A percentile compares a stretch with the other conserved stretches of the same genome.
phyloP scores from a whole-genome alignment of 148 eudicot genomes.

The Agrostemma githago region DNA sequence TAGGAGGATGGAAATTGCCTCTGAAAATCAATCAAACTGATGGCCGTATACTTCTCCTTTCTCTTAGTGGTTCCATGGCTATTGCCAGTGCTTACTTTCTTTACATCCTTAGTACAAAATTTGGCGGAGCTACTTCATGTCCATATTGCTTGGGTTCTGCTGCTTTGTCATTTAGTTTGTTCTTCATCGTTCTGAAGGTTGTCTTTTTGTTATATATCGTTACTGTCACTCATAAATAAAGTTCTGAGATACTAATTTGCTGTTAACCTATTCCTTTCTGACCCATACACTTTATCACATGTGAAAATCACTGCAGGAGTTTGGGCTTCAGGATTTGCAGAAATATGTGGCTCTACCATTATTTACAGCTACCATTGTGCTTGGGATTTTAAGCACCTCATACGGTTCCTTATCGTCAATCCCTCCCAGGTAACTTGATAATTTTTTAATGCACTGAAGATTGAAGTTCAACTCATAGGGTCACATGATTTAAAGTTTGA shows the following conservation, averaged over 20 bases:
- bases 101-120: slow-evolving; percentile 60
- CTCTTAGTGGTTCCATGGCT: slow-evolving; percentile 80
- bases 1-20: slow-evolving; percentile 50
- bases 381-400: slow-evolving; percentile 46
- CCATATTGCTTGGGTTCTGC: slow-evolving; percentile 73
- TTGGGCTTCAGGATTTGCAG: slow-evolving; percentile 50
- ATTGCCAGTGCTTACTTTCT: slow-evolving; percentile 83
- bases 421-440: slow-evolving; percentile 41
- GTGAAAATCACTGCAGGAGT: slow-evolving; percentile 42
- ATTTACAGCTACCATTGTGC: slow-evolving; percentile 49
- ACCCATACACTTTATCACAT: neutral
- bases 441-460: neutral
- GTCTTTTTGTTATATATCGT: neutral
- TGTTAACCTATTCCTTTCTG: neutral
- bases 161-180: slow-evolving; percentile 68
- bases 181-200: slow-evolving; percentile 67
- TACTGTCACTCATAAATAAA: neutral
- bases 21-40: slow-evolving; percentile 45
- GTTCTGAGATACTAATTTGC: neutral
- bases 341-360: slow-evolving; percentile 52
- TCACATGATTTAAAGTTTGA: neutral
- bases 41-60: slow-evolving; percentile 59
- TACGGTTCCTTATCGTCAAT: slow-evolving; percentile 44
- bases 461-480: neutral
- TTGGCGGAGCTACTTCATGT: slow-evolving; percentile 75